Evolutionary conservation across 2,329 filamentous ascomycete genomes (phyloP), one percentile per base, ranked within the genome.

Genomic region (Colletotrichum falcatum): DNA sequence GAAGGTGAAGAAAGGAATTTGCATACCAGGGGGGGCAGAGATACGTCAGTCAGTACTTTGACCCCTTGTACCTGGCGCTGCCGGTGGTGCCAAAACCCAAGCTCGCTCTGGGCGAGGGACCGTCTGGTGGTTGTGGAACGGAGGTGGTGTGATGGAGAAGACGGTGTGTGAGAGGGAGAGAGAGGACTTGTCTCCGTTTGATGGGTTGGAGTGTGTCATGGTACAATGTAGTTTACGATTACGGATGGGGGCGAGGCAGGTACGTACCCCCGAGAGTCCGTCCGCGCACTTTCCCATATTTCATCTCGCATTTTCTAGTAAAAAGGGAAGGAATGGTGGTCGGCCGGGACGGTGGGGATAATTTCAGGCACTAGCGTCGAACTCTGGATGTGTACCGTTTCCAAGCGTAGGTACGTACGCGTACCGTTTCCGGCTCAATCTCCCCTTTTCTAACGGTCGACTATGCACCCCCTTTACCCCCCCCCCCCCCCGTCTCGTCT

Each of bases 1-100:
- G 63, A 66, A 70, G 66, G 62, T 70, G 66, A 70, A 70, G 66
- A 70, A 66, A 70, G 62, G 62, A 56, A 70, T 59, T 54, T 49
- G 49, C 54, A 33, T 55, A n/a, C 44, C n/a, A 14, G 23, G 59
- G n/a, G n/a, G n/a, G n/a, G n/a, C n/a, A n/a, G n/a, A n/a, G n/a
- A n/a, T 49, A 70, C 62, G 54, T 66, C 18, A 39, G 42, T 44
- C 62, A 66, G 62, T 66, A 61, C 62, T 55, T 56, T 66, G 66
- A 56, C 66, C 62, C 46, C 66, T 65, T 69, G 66, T 69, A 65
- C 55, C 66, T 65, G 62, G 56, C 66, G 42, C 55, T 56, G 42
- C 46, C 49, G 39, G 37, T 70, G 66, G 62, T n/a, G n/a, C n/a
- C 62, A 66, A 61, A 70, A 46, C 49, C 56, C 56, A 61, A 70